Evolutionary conservation across 164 flowering plant species (phyloP).

Genomic region (Protea cynaroides): DNA sequence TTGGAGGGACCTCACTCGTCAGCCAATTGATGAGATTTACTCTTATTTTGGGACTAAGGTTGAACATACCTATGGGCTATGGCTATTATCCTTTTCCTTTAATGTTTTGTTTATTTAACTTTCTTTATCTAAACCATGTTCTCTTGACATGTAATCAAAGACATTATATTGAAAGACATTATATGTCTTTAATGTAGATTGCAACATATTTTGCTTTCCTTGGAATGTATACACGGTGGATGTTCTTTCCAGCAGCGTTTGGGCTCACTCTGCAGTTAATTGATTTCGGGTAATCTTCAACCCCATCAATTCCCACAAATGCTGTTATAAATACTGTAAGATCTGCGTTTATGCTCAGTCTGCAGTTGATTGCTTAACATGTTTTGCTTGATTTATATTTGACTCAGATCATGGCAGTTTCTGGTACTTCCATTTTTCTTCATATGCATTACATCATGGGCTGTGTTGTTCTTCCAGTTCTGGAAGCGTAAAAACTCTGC

Average conservation of each 20-base stretch:
- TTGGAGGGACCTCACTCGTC: conserved; percentile 66
- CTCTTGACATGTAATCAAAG: conserved; percentile 3
- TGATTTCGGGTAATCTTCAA: conserved; percentile 63
- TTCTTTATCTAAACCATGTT: neutral
- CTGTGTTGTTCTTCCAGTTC: conserved; percentile 80
- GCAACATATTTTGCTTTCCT: conserved; percentile 88
- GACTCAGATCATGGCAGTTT: conserved; percentile 60
- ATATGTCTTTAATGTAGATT: conserved; percentile 38
- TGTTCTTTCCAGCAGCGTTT: conserved; percentile 76
- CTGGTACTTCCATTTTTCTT: conserved; percentile 72
- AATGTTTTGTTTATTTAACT: neutral
- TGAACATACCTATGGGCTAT: conserved; percentile 1
- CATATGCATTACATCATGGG: conserved; percentile 64
- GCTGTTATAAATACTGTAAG: neutral
- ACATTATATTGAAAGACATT: too few relatives aligned
- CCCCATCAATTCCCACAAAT: neutral
- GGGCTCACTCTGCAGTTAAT: conserved; percentile 59
- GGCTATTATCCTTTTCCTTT: neutral
- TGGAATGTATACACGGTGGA: conserved; percentile 91
- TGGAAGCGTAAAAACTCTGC: conserved; percentile 96
- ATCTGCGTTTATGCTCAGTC: neutral
- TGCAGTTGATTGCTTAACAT: neutral
- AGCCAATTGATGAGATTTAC: conserved; percentile 87
- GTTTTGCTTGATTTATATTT: conserved; percentile 6
- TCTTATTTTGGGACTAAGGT: conserved; percentile 90